Evolutionary conservation across 177 flowering plant species (phyloP).

Genomic region (Vitis hybrid): DNA sequence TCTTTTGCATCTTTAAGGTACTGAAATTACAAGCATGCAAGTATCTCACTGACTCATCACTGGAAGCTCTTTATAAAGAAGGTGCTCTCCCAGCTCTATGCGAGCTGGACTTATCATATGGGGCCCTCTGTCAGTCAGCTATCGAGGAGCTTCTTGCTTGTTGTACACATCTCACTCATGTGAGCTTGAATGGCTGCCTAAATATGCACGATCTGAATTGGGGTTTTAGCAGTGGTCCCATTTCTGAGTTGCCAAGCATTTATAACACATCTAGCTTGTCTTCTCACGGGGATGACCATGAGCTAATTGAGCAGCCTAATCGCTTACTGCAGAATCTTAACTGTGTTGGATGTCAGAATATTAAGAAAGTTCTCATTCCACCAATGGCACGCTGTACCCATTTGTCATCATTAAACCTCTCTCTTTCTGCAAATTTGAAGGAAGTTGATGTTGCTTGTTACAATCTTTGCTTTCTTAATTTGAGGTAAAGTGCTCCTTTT

Average conservation of each 20-base stretch:
- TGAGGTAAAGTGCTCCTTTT: conserved; percentile 51
- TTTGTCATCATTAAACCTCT: conserved; percentile 78
- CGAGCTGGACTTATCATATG: conserved; percentile 91
- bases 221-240: conserved; percentile 37
- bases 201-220: conserved; percentile 95
- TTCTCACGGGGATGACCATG: conserved; percentile 18
- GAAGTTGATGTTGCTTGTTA: conserved; percentile 81
- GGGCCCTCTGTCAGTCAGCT: conserved; percentile 79
- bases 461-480: conserved; percentile 72
- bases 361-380: conserved; percentile 83
- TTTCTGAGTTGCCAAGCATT: conserved; percentile 23
- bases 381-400: conserved; percentile 62
- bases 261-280: conserved; percentile 16
- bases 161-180: conserved; percentile 86
- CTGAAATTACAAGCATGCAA: conserved; percentile 98
- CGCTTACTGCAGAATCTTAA: conserved; percentile 80
- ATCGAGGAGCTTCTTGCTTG: conserved; percentile 90
- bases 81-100: conserved; percentile 80
- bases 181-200: conserved; percentile 87
- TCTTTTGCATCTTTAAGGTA: conserved; percentile 44
- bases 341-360: conserved; percentile 93
- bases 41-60: conserved; percentile 72
- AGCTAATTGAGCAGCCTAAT: conserved; percentile 38
- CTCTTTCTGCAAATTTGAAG: conserved; percentile 83
- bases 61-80: conserved; percentile 80